Percentiles rank a stretch among this genome's conserved stretches.
These are phyloP conservation scores for Komagataella mondaviorum DNA, from an alignment of 805 yeast species.

Conservation along the genomic window DNA sequence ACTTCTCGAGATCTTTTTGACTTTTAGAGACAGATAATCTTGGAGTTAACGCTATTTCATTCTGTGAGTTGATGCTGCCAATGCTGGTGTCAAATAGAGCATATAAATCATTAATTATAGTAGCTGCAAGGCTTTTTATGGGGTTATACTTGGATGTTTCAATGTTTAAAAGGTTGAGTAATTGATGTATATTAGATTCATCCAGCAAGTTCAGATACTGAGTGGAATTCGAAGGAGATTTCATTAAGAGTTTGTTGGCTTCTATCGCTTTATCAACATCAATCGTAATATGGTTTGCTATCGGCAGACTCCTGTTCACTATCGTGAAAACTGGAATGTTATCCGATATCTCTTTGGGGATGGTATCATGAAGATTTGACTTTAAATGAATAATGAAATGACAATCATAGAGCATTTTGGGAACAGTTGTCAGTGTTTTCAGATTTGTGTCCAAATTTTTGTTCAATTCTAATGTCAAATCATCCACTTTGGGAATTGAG, in stretches of 20 bases:
- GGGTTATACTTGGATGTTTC: slow-evolving; percentile 18
- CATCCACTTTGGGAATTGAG: not conserved
- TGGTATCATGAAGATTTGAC: not conserved
- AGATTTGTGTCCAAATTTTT: not conserved
- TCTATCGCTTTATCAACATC: slow-evolving; percentile 12
- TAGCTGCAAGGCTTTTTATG: slow-evolving; percentile 9
- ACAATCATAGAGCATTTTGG: not conserved
- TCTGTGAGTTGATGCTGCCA: not conserved
- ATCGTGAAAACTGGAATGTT: not conserved
- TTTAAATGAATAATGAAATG: not conserved
- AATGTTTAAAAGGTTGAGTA: slow-evolving; percentile 13
- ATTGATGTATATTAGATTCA: slow-evolving; percentile 13
- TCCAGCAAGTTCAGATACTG: slow-evolving; percentile 13
- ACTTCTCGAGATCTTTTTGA: slow-evolving; percentile 4
- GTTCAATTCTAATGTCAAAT: not conserved
- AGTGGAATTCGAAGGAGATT: slow-evolving; percentile 13
- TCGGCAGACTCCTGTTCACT: not conserved
- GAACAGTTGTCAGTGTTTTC: not conserved
- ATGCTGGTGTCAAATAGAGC: not conserved
- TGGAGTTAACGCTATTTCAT: not conserved
- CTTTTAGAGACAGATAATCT: not conserved
- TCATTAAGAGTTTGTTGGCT: slow-evolving; percentile 15
- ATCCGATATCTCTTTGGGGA: not conserved
- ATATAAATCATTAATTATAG: slow-evolving; percentile 13
- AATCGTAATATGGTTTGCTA: slow-evolving; percentile 5